Base-by-base conservation (phyloP, 73 alveolate species). In the Paramecium sonneborni region DNA sequence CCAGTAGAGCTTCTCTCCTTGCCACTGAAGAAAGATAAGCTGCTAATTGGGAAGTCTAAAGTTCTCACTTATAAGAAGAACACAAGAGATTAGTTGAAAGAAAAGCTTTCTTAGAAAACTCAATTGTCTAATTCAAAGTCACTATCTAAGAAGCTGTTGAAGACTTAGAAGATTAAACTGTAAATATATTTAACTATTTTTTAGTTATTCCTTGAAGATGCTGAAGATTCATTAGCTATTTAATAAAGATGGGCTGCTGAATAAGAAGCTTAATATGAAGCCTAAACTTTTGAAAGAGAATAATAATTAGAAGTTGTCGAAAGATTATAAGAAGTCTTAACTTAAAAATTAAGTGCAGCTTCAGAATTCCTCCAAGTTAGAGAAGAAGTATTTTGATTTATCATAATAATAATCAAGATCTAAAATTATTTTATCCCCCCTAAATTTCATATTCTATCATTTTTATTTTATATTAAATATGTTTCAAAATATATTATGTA, bases 91-190 rank as follows among this genome's bases (percentile, higher is more conserved):
- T 74, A 43, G 34, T 43, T 35, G 87, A 74, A 74, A 74, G 87
- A 74, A 74, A 74, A 34, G 76, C 76, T 68, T 68, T 67, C 69
- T 52, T 69, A 30, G 56, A 68, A 23, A 30, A 67, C 93, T 87
- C 76, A 9, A 39, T 68, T 15, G 43, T 87, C 74, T 6, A 68
- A 30, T 68, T 87, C 93, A 68, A 87, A 28, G 79, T 28, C 23
- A 87, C 86, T 57, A 85, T 76, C 57, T 67, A 38, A 68, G 57
- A 85, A 32, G 93, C 92, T 87, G 48, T 87, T 69, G 93, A 84
- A 84, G 85, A 84, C 32, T 32, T 84, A 38, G 82, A 55, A 43
- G 92, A 84, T 84, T 23, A 84, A 39, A 43, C 92, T 84, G 92
- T 84, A 82, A 10, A 14, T 21, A 4, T 10, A 6, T 82, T 6